Evolutionary conservation across 2,329 filamentous ascomycete species (phyloP).

Genomic region (Pseudogymnoascus sp.): DNA sequence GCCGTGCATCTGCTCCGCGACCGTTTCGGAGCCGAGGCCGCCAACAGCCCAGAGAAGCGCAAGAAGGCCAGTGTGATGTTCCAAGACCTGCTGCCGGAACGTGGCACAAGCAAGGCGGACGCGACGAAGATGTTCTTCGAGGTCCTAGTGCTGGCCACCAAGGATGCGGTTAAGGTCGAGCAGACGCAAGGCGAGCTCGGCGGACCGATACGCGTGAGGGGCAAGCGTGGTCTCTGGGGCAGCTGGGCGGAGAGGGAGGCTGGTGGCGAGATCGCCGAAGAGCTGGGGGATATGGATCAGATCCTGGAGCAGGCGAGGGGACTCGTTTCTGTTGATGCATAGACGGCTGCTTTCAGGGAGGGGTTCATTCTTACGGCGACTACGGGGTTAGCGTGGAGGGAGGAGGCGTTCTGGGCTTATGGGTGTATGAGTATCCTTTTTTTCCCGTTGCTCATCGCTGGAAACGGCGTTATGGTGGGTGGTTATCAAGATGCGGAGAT

Average conservation of each 20-base stretch:
- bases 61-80: constrained; percentile 74
- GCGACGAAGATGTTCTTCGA: constrained; percentile 99
- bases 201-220: constrained; percentile 71
- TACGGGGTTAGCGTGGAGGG: neutral
- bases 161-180: constrained; percentile 96
- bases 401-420: constrained; percentile 1
- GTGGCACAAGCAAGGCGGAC: constrained; percentile 72
- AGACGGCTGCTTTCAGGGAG: neutral
- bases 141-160: constrained; percentile 87
- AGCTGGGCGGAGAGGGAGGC: constrained; percentile 80
- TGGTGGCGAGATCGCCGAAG: constrained; percentile 45
- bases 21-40: constrained; percentile 67
- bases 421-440: neutral
- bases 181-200: constrained; percentile 67
- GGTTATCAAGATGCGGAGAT: neutral
- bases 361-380: constrained; percentile 3
- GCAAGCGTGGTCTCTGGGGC: constrained; percentile 94
- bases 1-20: constrained; percentile 92
- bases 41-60: constrained; percentile 60
- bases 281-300: constrained; percentile 5
- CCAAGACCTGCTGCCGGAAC: constrained; percentile 81
- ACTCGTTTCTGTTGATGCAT: neutral
- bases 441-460: neutral
- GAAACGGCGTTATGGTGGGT: constrained; percentile 1
- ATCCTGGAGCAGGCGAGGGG: constrained; percentile 7